These are phyloP conservation scores for Tubosaeta sp. DNA, from an alignment of 768 basidiomycete species.

Conservation along the genomic window DNA sequence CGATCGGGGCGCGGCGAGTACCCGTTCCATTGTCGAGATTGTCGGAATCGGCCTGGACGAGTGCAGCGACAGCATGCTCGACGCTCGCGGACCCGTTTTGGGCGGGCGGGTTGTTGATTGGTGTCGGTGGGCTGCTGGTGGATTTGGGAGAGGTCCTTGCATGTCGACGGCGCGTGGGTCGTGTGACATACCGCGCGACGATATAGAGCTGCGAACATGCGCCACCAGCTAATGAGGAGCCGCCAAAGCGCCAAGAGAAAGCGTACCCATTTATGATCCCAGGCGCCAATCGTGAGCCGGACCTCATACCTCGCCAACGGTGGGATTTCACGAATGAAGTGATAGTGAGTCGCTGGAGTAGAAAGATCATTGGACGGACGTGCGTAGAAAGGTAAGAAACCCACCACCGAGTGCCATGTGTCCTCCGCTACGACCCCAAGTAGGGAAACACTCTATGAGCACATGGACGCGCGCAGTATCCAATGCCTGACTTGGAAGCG, in stretches of 20 bases:
- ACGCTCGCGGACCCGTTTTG: slow-evolving; percentile 10
- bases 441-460: slow-evolving; percentile 49
- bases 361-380: neutral
- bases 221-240: too few species aligned
- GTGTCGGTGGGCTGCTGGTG: slow-evolving; percentile 22
- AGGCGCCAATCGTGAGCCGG: slow-evolving; percentile 49
- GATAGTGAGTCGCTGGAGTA: slow-evolving; percentile 55
- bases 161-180: slow-evolving; percentile 28
- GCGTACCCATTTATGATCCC: slow-evolving; percentile 82
- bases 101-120: neutral
- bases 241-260: too few species aligned
- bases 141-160: slow-evolving; percentile 21
- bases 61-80: slow-evolving; percentile 13
- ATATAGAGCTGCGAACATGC: slow-evolving; percentile 48
- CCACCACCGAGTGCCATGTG: slow-evolving; percentile 53
- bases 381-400: neutral
- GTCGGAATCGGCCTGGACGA: slow-evolving; percentile 1
- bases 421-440: slow-evolving; percentile 55
- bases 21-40: neutral
- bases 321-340: slow-evolving; percentile 69
- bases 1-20: slow-evolving; percentile 5
- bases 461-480: slow-evolving; percentile 48
- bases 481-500: slow-evolving; percentile 30
- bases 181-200: slow-evolving; percentile 60
- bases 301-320: slow-evolving; percentile 61